These are phyloP conservation scores for Crepidotus variabilis DNA, from an alignment of 768 basidiomycete species.

Conservation along the genomic window DNA sequence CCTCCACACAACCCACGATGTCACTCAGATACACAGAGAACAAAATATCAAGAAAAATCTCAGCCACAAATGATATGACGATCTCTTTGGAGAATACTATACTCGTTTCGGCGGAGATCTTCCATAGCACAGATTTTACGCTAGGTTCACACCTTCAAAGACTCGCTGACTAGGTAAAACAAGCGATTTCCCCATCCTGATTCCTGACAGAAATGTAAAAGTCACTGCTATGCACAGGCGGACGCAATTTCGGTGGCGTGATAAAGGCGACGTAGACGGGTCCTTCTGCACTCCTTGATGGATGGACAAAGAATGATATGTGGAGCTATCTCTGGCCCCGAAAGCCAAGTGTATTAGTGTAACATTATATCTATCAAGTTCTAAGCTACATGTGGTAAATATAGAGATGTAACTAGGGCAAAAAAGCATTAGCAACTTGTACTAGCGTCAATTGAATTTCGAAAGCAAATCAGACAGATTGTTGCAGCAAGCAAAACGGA, in stretches of 20 bases:
- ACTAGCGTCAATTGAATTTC: constrained; percentile 11
- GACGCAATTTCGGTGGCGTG: not conserved
- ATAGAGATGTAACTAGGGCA: constrained; percentile 1
- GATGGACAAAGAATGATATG: not conserved
- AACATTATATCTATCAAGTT: constrained; percentile 14
- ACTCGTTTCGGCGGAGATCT: too few relatives aligned
- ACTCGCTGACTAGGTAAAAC: not conserved
- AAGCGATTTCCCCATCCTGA: not conserved
- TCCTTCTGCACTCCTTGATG: not conserved
- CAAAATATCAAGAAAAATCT: too few relatives aligned
- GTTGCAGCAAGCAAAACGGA: constrained; percentile 11
- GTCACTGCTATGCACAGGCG: not conserved
- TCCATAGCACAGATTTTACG: not conserved
- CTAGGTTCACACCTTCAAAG: not conserved
- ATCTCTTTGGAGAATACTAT: too few relatives aligned
- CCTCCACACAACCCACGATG: not conserved
- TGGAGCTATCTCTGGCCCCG: constrained; percentile 4
- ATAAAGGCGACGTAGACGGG: not conserved
- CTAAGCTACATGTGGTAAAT: constrained; percentile 7
- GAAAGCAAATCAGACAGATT: constrained; percentile 15
- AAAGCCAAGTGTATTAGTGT: constrained; percentile 3
- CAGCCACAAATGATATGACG: not conserved
- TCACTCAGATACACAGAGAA: not conserved
- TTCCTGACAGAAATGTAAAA: not conserved
- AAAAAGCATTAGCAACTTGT: not conserved